phyloP scores from a whole-genome alignment of 306 rosid species.

The Geum urbanum region DNA sequence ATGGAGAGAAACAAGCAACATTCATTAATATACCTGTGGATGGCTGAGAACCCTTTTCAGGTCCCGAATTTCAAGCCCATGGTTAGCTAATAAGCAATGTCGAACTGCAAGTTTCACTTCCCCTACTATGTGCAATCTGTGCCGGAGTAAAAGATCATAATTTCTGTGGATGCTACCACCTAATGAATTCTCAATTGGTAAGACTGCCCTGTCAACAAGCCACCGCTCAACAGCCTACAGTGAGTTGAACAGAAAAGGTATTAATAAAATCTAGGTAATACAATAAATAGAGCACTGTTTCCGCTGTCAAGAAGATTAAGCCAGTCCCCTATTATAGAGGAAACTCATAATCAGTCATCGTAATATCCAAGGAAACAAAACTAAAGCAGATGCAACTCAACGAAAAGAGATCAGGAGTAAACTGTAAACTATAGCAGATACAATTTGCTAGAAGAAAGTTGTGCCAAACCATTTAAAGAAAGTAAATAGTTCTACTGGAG shows the following conservation, averaged over 20 bases:
- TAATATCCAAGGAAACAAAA: neutral
- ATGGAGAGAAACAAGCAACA: conserved; percentile 12
- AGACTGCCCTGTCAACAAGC: conserved; percentile 95
- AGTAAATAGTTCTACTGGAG: neutral
- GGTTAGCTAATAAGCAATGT: conserved; percentile 87
- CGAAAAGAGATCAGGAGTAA: neutral
- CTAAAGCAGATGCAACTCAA: neutral
- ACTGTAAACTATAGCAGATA: neutral
- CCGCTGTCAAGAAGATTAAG: neutral
- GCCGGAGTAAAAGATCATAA: conserved; percentile 89
- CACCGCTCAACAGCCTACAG: conserved; percentile 83
- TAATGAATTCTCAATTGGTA: conserved; percentile 91
- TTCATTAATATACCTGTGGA: conserved; percentile 60
- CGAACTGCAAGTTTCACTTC: conserved; percentile 90
- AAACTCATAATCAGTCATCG: neutral
- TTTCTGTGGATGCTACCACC: conserved; percentile 99
- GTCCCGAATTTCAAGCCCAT: conserved; percentile 66
- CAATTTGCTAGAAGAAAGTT: neutral
- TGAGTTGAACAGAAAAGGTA: conserved; percentile 14
- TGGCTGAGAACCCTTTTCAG: conserved; percentile 87
- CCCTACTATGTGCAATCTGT: conserved; percentile 87
- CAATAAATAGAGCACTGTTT: neutral
- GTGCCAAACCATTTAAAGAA: neutral
- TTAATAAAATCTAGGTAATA: neutral
- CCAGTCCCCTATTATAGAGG: neutral